phyloP scores from a whole-genome alignment of 345 rosid species.

The Carallia brachiata region DNA sequence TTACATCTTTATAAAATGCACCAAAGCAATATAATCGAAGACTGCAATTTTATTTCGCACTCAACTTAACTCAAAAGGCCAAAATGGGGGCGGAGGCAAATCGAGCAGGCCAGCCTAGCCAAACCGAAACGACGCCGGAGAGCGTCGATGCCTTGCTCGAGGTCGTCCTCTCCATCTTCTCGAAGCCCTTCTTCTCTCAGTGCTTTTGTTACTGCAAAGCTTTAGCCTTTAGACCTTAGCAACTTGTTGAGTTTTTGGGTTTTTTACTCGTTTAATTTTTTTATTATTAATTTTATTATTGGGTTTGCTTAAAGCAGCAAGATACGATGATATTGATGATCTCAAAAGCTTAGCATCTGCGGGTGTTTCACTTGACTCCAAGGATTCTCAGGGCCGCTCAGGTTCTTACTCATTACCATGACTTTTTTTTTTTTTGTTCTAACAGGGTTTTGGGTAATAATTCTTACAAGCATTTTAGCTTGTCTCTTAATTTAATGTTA shows the following conservation, averaged over 20 bases:
- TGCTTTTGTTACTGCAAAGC: too few species aligned
- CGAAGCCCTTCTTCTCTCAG: neutral
- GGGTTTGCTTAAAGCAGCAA: slow-evolving; percentile 56
- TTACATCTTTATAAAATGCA: too few species aligned
- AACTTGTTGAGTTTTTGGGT: slow-evolving; percentile 2
- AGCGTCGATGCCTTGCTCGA: slow-evolving; percentile 58
- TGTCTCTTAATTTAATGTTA: too few species aligned
- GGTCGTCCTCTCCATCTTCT: slow-evolving; percentile 21
- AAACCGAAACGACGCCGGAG: slow-evolving; percentile 32
- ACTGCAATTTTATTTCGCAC: too few species aligned
- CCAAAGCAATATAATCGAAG: too few species aligned
- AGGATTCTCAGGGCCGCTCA: slow-evolving; percentile 83
- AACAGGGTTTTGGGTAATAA: too few species aligned
- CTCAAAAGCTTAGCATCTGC: slow-evolving; percentile 48
- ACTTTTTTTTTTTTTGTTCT: neutral
- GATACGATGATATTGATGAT: slow-evolving; percentile 78
- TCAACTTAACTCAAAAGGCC: too few species aligned
- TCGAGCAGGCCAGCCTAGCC: slow-evolving; percentile 16
- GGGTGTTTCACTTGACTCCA: slow-evolving; percentile 73
- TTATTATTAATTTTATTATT: too few species aligned
- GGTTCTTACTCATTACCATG: slow-evolving; percentile 28
- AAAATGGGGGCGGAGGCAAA: slow-evolving; percentile 42
- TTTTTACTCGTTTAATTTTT: neutral
- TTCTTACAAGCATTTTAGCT: too few species aligned
- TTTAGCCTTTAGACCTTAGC: neutral